phyloP scores from a whole-genome alignment of 2,329 filamentous ascomycete genomes.

The Aspergillus awamori region DNA sequence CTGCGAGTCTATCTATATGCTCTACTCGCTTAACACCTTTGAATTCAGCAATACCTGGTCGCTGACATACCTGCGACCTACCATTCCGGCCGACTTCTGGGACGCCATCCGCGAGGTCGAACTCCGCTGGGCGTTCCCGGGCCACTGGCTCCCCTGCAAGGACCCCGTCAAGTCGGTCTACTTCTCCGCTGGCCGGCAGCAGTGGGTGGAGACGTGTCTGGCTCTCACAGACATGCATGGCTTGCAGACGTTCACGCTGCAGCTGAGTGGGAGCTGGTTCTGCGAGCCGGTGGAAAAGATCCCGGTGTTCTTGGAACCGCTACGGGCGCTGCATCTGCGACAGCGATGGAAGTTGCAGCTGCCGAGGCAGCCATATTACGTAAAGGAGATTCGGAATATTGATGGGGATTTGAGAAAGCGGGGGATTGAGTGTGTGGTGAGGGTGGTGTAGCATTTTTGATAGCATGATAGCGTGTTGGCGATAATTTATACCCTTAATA shows the following conservation, averaged over 20 bases:
- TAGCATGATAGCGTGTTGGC: too few species aligned
- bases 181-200: slow-evolving; percentile 39
- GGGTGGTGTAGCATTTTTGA: slow-evolving; percentile 1
- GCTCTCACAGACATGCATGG: slow-evolving; percentile 28
- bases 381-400: slow-evolving; percentile 33
- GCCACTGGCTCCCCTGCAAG: slow-evolving; percentile 45
- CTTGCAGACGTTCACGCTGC: slow-evolving; percentile 36
- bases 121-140: slow-evolving; percentile 44
- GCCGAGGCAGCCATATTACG: slow-evolving; percentile 39
- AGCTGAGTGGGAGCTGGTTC: slow-evolving; percentile 41
- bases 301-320: slow-evolving; percentile 39
- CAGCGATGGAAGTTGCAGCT: slow-evolving; percentile 35
- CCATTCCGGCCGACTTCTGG: slow-evolving; percentile 34
- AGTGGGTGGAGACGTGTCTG: slow-evolving; percentile 42
- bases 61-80: slow-evolving; percentile 41
- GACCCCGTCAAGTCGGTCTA: slow-evolving; percentile 44
- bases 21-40: slow-evolving; percentile 41
- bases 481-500: too few species aligned
- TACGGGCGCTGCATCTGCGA: slow-evolving; percentile 30
- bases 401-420: slow-evolving; percentile 34
- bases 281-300: slow-evolving; percentile 41
- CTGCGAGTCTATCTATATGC: slow-evolving; percentile 38
- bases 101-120: slow-evolving; percentile 37
- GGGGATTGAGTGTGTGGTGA: slow-evolving; percentile 38
- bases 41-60: slow-evolving; percentile 47